Percentiles rank a stretch among this genome's conserved stretches.
Conservation (phyloP, 495 filamentous ascomycete genomes). For the Penicillium cosmopolitanum region DNA sequence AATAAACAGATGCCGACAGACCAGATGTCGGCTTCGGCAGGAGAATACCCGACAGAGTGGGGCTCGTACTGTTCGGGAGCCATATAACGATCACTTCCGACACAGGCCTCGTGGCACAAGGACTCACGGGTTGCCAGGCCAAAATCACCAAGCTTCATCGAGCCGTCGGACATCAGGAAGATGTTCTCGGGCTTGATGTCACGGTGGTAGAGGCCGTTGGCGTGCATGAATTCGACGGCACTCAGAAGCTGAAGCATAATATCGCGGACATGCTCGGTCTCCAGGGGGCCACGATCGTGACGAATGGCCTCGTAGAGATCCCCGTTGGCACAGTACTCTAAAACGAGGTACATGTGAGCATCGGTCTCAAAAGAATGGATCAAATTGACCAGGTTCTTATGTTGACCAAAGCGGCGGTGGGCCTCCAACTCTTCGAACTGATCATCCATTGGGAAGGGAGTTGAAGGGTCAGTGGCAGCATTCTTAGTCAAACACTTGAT, state of each 20-base stretch:
- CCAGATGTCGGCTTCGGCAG: slow-evolving; percentile 94
- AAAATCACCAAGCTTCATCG: slow-evolving; percentile 96
- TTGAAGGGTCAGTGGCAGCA: slow-evolving; percentile 55
- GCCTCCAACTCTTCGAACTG: slow-evolving; percentile 85
- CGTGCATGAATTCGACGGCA: slow-evolving; percentile 88
- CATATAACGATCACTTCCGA: slow-evolving; percentile 99
- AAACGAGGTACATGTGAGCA: slow-evolving; percentile 84
- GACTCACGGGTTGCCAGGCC: slow-evolving; percentile 83
- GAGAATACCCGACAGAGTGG: slow-evolving; percentile 81
- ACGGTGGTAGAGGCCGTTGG: slow-evolving; percentile 89
- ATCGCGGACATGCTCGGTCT: slow-evolving; percentile 93
- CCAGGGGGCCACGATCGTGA: slow-evolving; percentile 78
- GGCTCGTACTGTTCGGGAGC: slow-evolving; percentile 97
- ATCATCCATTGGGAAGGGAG: slow-evolving; percentile 70
- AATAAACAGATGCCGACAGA: slow-evolving; percentile 93
- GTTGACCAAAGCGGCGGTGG: slow-evolving; percentile 75
- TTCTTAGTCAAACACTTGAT: slow-evolving; percentile 91
- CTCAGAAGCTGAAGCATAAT: slow-evolving; percentile 95
- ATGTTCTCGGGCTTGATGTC: slow-evolving; percentile 99
- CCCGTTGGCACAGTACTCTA: slow-evolving; percentile 95
- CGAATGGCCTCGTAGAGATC: slow-evolving; percentile 98
- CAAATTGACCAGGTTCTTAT: slow-evolving; percentile 93
- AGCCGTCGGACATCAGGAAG: slow-evolving; percentile 82
- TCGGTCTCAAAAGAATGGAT: slow-evolving; percentile 91
- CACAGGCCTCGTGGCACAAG: slow-evolving; percentile 88